phyloP scores from a whole-genome alignment of 768 basidiomycete species.

The Tulasnella sp. region DNA sequence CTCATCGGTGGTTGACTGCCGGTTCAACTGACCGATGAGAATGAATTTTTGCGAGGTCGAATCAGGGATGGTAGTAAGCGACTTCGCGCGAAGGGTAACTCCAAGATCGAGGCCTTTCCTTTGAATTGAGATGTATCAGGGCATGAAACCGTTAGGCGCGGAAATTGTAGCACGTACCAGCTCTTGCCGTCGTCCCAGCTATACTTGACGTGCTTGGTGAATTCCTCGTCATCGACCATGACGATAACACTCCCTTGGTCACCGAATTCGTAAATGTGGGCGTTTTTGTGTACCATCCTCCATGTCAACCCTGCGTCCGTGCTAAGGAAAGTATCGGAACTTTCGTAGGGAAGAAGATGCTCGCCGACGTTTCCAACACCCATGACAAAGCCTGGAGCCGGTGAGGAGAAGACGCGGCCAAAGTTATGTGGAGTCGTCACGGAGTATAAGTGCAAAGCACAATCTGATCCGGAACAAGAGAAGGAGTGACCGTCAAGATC shows the following conservation, averaged over 20 bases:
- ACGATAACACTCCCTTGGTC: constrained; percentile 74
- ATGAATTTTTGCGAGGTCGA: constrained; percentile 95
- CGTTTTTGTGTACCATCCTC: constrained; percentile 59
- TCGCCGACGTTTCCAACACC: constrained; percentile 85
- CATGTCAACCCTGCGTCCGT: constrained; percentile 81
- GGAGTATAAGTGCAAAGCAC: constrained; percentile 85
- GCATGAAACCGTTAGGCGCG: not conserved
- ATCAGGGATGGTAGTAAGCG: constrained; percentile 82
- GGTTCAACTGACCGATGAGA: constrained; percentile 63
- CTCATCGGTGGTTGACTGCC: constrained; percentile 38
- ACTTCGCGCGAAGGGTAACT: constrained; percentile 54
- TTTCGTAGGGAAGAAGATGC: constrained; percentile 54
- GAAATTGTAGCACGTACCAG: constrained; percentile 44
- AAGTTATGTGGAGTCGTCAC: constrained; percentile 88
- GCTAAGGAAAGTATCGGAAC: constrained; percentile 89
- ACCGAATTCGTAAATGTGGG: constrained; percentile 94
- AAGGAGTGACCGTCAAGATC: constrained; percentile 42
- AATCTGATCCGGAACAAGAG: constrained; percentile 27
- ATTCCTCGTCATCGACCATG: constrained; percentile 73
- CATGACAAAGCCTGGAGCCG: constrained; percentile 91
- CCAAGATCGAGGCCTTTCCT: constrained; percentile 66
- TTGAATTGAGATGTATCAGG: not conserved
- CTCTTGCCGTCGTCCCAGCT: constrained; percentile 69
- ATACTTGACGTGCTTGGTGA: constrained; percentile 55
- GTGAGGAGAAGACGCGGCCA: constrained; percentile 87